Evolutionary conservation across 768 basidiomycete species (phyloP), one percentile per base, ranked within the genome.

Genomic region (Rickenella mellea): DNA sequence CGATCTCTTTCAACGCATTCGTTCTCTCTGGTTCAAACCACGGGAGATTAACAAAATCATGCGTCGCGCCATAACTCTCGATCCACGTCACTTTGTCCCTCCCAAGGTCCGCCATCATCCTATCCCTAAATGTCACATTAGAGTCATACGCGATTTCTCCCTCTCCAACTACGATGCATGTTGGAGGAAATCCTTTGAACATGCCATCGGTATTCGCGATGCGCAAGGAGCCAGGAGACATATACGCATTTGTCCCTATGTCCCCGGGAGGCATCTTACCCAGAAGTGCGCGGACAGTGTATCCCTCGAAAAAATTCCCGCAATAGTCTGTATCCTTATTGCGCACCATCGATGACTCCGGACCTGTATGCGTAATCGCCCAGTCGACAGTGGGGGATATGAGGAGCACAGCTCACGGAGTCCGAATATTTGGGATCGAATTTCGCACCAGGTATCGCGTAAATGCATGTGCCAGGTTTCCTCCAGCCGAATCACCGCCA

Each of bases 401-500:
- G 10, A 48, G 44, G 12, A 50, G 27, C 24, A 41, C 37, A 15
- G 41, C 41, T 7, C 49, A 39, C 27, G 49, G 49, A 19, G 46
- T 36, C 26, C 40, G 42, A 9, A 42, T 40, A 10, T n/a, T 32
- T 24, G 46, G 14, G 21, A 36, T 38, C 10, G 10, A 8, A 27
- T 44, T 27, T 17, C 26, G 33, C 12, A 14, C 31, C 15, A 41
- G 43, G 41, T 55, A 57, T 5, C 51, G 50, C 15, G 37, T 36
- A 17, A 57, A 43, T 15, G 49, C 40, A 19, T 55, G 36, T n/a
- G 53, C 57, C 21, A 66, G 53, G 51, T 67, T 60, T 5, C 59
- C 67, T 4, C 66, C 68, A 0, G 65, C 63, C 2, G 62, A 63
- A 43, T 69, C 65, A 19, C 66, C 67, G 20, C 60, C 51, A 31